phyloP scores from a whole-genome alignment of 805 yeast genomes.

The Wickerhamomyces chaumierensis region DNA sequence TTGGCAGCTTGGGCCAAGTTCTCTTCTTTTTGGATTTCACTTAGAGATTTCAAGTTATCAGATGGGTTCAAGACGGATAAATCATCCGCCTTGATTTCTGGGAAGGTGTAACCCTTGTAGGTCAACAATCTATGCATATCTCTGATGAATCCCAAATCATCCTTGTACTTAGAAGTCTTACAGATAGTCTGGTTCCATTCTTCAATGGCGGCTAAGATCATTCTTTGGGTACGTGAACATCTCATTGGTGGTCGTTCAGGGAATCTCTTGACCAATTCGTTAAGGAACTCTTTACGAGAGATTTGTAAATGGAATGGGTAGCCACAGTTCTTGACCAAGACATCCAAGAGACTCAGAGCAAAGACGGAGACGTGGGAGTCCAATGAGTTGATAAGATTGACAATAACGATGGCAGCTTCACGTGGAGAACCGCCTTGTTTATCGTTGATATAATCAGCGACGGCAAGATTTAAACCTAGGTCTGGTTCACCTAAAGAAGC shows the following conservation, averaged over 20 bases:
- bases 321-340: constrained; percentile 93
- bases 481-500: constrained; percentile 79
- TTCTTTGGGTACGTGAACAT: constrained; percentile 71
- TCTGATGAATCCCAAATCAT: constrained; percentile 82
- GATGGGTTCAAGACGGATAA: constrained; percentile 88
- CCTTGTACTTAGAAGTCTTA: constrained; percentile 78
- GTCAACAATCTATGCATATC: constrained; percentile 91
- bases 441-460: constrained; percentile 86
- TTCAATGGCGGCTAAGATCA: constrained; percentile 81
- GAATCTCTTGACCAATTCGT: constrained; percentile 83
- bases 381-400: constrained; percentile 67
- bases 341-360: constrained; percentile 76
- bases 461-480: constrained; percentile 76
- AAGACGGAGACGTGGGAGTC: constrained; percentile 77
- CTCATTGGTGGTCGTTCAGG: constrained; percentile 91
- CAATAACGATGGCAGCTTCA: constrained; percentile 85
- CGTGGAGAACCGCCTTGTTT: constrained; percentile 79
- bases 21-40: constrained; percentile 88
- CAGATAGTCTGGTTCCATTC: constrained; percentile 97
- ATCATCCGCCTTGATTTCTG: constrained; percentile 82
- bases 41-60: constrained; percentile 76
- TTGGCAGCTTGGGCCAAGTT: constrained; percentile 88
- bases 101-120: constrained; percentile 88
- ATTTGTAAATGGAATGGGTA: constrained; percentile 94
- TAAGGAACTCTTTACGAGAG: constrained; percentile 86